Conservation (phyloP, 108 stramenopile genomes). For the Cyclotella choctawhatcheeana region DNA sequence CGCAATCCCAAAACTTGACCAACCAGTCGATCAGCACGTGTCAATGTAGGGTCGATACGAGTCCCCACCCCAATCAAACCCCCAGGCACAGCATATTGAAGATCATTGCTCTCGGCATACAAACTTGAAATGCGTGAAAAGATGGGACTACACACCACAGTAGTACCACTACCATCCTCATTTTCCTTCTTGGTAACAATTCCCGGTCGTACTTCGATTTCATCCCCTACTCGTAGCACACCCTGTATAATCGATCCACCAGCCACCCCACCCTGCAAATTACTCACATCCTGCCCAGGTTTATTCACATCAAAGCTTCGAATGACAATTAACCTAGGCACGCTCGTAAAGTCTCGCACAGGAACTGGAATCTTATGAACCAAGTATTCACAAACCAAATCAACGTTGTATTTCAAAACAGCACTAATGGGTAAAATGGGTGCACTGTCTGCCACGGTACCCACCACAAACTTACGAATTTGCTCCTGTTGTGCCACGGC, state of each 20-base stretch:
- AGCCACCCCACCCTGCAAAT: conserved; percentile 98
- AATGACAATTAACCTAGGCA: conserved; percentile 97
- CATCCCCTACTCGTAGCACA: conserved; percentile 96
- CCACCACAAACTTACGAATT: conserved; percentile 97
- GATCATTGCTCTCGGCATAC: conserved; percentile 96
- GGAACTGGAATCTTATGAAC: conserved; percentile 96
- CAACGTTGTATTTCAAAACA: conserved; percentile 98
- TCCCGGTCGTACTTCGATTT: conserved; percentile 99
- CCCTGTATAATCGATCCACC: conserved; percentile 99
- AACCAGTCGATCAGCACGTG: conserved; percentile 98
- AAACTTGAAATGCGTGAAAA: conserved; percentile 89
- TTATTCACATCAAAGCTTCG: conserved; percentile 99
- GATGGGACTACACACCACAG: conserved; percentile 93
- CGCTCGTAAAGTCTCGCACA: conserved; percentile 91
- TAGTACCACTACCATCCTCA: conserved; percentile 74
- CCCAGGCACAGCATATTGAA: conserved; percentile 98
- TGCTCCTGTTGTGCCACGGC: conserved; percentile 97
- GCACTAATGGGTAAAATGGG: conserved; percentile 99
- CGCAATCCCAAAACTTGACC: conserved; percentile 98
- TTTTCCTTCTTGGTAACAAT: conserved; percentile 96
- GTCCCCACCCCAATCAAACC: conserved; percentile 99
- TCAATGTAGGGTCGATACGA: conserved; percentile 97
- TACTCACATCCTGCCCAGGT: conserved; percentile 97
- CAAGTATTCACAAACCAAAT: conserved; percentile 98
- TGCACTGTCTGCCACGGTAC: conserved; percentile 96